These are phyloP conservation scores for Penicillium simplicissimum DNA, from an alignment of 495 filamentous ascomycete species.

Conservation along the genomic window DNA sequence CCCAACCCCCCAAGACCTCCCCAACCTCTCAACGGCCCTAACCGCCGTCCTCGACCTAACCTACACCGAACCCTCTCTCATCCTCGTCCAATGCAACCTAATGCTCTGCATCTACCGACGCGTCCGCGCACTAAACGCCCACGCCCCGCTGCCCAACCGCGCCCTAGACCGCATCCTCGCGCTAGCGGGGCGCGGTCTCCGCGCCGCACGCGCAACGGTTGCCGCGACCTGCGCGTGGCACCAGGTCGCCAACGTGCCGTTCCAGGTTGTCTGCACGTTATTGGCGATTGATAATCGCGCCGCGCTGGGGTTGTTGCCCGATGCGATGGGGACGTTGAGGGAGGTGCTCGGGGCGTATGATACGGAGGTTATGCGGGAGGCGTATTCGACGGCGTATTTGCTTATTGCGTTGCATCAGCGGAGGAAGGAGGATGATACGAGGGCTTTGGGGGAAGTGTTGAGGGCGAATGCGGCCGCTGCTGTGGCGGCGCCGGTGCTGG, in stretches of 20 bases:
- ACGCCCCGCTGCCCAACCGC: slow-evolving; percentile 29
- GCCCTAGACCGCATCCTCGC: slow-evolving; percentile 40
- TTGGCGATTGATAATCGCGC: slow-evolving; percentile 53
- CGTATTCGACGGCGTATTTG: slow-evolving; percentile 52
- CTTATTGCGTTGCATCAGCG: slow-evolving; percentile 48
- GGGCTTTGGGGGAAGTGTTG: slow-evolving; percentile 37
- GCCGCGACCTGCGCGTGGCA: slow-evolving; percentile 50
- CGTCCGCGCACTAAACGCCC: slow-evolving; percentile 45
- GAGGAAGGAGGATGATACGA: slow-evolving; percentile 46
- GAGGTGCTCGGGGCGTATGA: slow-evolving; percentile 46
- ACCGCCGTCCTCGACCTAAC: slow-evolving; percentile 37
- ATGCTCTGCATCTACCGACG: slow-evolving; percentile 55
- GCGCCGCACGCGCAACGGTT: slow-evolving; percentile 43
- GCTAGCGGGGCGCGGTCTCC: slow-evolving; percentile 35
- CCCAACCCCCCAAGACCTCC: slow-evolving; percentile 29
- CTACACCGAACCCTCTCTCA: slow-evolving; percentile 39
- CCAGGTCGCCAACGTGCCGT: slow-evolving; percentile 54
- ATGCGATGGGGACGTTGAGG: slow-evolving; percentile 53
- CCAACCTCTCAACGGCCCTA: slow-evolving; percentile 42
- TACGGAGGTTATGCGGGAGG: slow-evolving; percentile 51
- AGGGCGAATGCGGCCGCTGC: slow-evolving; percentile 33
- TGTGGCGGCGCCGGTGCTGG: slow-evolving; percentile 7
- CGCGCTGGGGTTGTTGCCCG: slow-evolving; percentile 45
- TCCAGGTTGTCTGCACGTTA: slow-evolving; percentile 55
- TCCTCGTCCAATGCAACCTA: slow-evolving; percentile 52